Conservation (phyloP, 2,329 filamentous ascomycete genomes). For the Apiospora arundinis region DNA sequence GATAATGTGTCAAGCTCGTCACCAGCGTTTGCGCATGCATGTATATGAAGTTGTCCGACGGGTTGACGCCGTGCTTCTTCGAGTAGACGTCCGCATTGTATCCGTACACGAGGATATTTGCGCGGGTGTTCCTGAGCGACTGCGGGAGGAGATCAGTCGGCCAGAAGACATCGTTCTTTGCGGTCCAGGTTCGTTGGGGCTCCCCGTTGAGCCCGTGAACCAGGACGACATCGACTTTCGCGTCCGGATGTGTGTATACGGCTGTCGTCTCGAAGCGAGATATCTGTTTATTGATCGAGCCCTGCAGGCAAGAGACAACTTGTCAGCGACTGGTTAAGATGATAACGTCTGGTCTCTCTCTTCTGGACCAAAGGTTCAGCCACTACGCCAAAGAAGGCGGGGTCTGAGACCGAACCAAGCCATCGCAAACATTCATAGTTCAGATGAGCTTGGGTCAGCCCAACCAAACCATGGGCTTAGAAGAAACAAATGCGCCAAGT, state of each 20-base stretch:
- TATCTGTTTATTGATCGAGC: slow-evolving; percentile 55
- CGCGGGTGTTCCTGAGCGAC: slow-evolving; percentile 61
- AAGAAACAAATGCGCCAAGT: background rate
- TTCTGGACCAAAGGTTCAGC: background rate
- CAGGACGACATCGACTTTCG: slow-evolving; percentile 69
- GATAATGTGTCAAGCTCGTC: slow-evolving; percentile 66
- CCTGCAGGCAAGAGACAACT: slow-evolving; percentile 40
- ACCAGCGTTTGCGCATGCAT: slow-evolving; percentile 75
- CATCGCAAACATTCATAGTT: slow-evolving; percentile 1
- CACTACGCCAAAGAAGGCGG: slow-evolving; percentile 3
- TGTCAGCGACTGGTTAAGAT: background rate
- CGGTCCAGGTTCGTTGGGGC: slow-evolving; percentile 68
- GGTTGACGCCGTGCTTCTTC: slow-evolving; percentile 54
- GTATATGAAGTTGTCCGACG: slow-evolving; percentile 71
- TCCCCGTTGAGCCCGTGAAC: slow-evolving; percentile 75
- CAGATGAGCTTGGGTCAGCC: background rate
- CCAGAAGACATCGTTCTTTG: slow-evolving; percentile 68
- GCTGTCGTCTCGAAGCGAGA: slow-evolving; percentile 64
- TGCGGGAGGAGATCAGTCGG: slow-evolving; percentile 70
- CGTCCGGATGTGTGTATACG: slow-evolving; percentile 64
- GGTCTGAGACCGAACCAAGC: slow-evolving; percentile 10
- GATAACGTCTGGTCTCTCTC: background rate
- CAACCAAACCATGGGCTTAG: background rate
- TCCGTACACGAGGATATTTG: slow-evolving; percentile 74
- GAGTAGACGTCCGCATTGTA: slow-evolving; percentile 73